Base-by-base conservation (phyloP, 495 filamentous ascomycete genomes). In the Poronia punctata region DNA sequence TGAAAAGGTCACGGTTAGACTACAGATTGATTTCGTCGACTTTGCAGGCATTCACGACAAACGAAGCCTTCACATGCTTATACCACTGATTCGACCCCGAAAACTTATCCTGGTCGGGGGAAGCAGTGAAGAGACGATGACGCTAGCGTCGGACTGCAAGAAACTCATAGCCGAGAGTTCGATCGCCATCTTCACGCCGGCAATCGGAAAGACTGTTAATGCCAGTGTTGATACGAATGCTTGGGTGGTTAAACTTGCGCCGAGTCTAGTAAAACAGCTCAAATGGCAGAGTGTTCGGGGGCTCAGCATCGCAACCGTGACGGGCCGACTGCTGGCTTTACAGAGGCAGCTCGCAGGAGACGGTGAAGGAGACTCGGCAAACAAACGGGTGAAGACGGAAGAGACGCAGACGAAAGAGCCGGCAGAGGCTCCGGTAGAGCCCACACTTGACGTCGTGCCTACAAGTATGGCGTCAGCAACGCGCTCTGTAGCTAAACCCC, bases 221-320 rank as follows among this genome's bases (percentile, higher is more conserved):
- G 92, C 90, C 10, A 95, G 88, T 50, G 89, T 97, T 25, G 92
- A 99, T 52, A 97, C 89, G 5, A 97, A 96, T 57, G 90, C 92
- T 16, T 99, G 92, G 92, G 81, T 83, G 19, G 83, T 97, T 35
- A 95, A 87, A 53, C 72, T 99, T 20, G 86, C 83, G 40, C 85
- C 88, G 43, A 66, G 73, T 27, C 76, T 99, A 18, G 81, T 92
- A 21, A 82, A 83, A 50, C 76, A 82, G 17, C 67, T 99, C 16
- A 86, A 84, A 55, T 97, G 93, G 92, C 93, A 97, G 69, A 86
- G 88, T 38, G 87, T 97, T 34, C 76, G 82, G 46, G 88, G 82
- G 5, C 67, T 97, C 5, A 87, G 87, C 26, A 85, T 99, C 28
- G 90, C 93, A 19, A 88, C 86, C 5, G 65, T 96, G 26, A 89